Base-by-base conservation (phyloP, 306 rosid genomes). In the Casuarina equisetifolia region DNA sequence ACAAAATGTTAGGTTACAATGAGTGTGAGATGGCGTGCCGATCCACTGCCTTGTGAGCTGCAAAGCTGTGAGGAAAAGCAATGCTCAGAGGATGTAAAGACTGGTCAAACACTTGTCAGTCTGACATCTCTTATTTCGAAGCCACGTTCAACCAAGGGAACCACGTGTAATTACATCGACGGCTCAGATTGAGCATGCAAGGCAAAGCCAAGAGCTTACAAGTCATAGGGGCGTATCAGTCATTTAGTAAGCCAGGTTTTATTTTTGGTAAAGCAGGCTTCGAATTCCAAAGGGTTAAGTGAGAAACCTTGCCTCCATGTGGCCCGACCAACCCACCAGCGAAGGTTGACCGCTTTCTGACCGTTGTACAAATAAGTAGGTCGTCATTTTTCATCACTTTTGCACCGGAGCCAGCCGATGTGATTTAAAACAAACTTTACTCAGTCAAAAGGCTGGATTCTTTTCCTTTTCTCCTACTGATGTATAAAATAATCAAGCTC, bases 21-120 rank as follows among this genome's bases (percentile, higher is more conserved):
- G 77, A 72, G 58, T 36, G 32, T 74, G 73, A 71, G 83, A 32
- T 82, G 84, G 84, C 89, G 87, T 85, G 91, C 64, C 25, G 69
- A 45, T 80, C 77, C 55, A 44, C 64, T 43, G 6, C 19, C 59
- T 16, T 64, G 25, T 45, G 54, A 76, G 42, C 10, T 48, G 68
- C 83, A 72, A 80, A 72, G 74, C 71, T 50, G 40, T 32, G 79
- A 17, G 48, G 43, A 72, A 61, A n/a, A 25, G 25, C 5, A 58
- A 72, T 52, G 49, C 44, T 55, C 73, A 58, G 69, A 55, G 40
- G 67, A 53, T 57, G 53, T 58, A 25, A 70, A 51, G 70, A 76
- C 63, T 9, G 53, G 76, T 78, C 82, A 82, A 73, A 78, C 55
- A 4, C 32, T 44, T 70, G 74, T 70, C 58, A 6, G 3, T 63